These are phyloP conservation scores for Trichosporon asahii DNA, from an alignment of 1,284 basidiomycete species.

Conservation along the genomic window DNA sequence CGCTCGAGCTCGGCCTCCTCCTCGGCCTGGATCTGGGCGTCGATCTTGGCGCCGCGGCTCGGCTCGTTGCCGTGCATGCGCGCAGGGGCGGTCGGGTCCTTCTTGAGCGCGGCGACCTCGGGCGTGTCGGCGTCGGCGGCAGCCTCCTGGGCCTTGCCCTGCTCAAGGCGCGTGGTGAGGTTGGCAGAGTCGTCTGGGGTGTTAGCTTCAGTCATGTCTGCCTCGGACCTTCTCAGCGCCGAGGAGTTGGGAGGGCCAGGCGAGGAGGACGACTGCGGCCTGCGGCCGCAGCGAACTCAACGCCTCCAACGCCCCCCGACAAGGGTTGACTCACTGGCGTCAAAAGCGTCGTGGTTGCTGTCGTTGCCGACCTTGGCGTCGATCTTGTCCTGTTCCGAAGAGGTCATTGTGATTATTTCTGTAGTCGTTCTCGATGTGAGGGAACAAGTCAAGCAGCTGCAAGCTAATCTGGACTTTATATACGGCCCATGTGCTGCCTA, in stretches of 20 bases:
- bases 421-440: not conserved
- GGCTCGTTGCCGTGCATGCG: conserved; percentile 23
- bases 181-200: conserved; percentile 14
- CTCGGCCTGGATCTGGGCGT: conserved; percentile 17
- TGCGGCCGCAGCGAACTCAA: not conserved
- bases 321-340: conserved; percentile 12
- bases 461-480: not conserved
- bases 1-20: conserved; percentile 22
- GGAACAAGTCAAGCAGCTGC: not conserved
- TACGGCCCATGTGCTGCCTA: not conserved
- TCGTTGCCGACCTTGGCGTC: conserved; percentile 9
- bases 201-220: not conserved
- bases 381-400: not conserved
- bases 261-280: too few species aligned
- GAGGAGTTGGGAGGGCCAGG: not conserved
- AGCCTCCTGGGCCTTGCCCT: conserved; percentile 4
- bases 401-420: not conserved
- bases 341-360: conserved; percentile 8
- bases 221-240: too few species aligned
- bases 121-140: conserved; percentile 10
- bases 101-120: conserved; percentile 18
- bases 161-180: conserved; percentile 13
- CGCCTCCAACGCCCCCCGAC: not conserved
- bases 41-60: conserved; percentile 21
- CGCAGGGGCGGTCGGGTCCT: conserved; percentile 19